Percentiles rank a stretch among this genome's conserved stretches.
Conservation (phyloP, 495 filamentous ascomycete species). For the Aspergillus nanangensis region DNA sequence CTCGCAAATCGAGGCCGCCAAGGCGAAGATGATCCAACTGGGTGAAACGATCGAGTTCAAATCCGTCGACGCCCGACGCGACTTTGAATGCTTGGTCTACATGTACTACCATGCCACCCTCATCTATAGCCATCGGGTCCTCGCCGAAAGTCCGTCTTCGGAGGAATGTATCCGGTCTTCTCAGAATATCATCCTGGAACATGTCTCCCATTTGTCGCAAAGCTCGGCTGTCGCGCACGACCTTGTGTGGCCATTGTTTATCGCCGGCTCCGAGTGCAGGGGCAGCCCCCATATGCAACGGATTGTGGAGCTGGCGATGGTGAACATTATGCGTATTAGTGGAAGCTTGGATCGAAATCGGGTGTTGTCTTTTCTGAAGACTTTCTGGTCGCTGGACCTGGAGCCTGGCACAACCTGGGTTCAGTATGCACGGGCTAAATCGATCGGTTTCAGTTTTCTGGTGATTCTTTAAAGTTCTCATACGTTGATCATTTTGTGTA, state of each 20-base stretch:
- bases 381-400: constrained; percentile 11
- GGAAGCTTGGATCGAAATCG: constrained; percentile 16
- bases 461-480: no score
- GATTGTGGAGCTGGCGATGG: constrained; percentile 5
- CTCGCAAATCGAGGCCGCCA: constrained; percentile 12
- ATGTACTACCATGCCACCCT: constrained; percentile 24
- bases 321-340: constrained; percentile 15
- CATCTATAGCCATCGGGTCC: constrained; percentile 21
- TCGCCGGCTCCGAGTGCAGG: constrained; percentile 20
- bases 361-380: constrained; percentile 17
- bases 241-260: constrained; percentile 25
- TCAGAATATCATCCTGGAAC: constrained; percentile 16
- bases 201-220: constrained; percentile 13
- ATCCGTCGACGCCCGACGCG: constrained; percentile 7
- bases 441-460: no score
- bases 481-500: no score
- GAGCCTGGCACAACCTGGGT: no score
- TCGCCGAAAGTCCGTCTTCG: constrained; percentile 2
- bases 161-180: constrained; percentile 4
- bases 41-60: constrained; percentile 15
- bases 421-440: no score
- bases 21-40: constrained; percentile 8
- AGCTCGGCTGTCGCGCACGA: constrained; percentile 18
- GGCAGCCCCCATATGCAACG: constrained; percentile 3
- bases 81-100: constrained; percentile 15